Evolutionary conservation across 2,329 filamentous ascomycete species (phyloP).

Genomic region (Nannizzia gypsea): DNA sequence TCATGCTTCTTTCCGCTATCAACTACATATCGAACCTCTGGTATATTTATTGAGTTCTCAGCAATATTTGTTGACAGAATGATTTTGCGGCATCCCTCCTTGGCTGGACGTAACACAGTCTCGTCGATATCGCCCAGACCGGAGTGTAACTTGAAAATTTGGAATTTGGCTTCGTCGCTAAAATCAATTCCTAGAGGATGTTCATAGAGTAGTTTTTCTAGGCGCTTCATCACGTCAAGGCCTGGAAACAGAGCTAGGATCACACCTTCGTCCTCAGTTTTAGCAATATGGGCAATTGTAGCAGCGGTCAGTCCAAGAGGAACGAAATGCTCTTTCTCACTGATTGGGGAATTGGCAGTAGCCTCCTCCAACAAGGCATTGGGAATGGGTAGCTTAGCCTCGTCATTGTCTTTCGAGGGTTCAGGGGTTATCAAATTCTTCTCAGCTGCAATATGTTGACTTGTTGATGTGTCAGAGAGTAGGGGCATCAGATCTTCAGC

Average conservation of each 20-base stretch:
- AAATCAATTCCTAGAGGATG: conserved; percentile 31
- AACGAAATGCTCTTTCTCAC: conserved; percentile 23
- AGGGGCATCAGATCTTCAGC: conserved; percentile 16
- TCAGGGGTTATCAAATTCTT: background rate
- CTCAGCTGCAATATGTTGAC: conserved; percentile 16
- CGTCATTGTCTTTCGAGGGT: background rate
- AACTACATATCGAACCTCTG: conserved; percentile 41
- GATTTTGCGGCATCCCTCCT: conserved; percentile 34
- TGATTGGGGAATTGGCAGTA: background rate
- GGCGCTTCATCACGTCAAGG: conserved; percentile 28
- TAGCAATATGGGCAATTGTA: conserved; percentile 37
- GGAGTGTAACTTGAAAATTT: conserved; percentile 39
- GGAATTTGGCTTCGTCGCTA: conserved; percentile 28
- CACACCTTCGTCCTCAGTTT: conserved; percentile 33
- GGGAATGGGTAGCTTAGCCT: background rate
- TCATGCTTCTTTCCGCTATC: conserved; percentile 37
- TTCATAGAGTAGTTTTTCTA: conserved; percentile 22
- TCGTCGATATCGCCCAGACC: conserved; percentile 34
- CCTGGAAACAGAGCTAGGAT: conserved; percentile 42
- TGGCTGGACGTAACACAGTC: conserved; percentile 27
- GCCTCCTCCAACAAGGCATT: background rate
- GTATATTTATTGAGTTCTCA: conserved; percentile 42
- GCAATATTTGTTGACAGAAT: conserved; percentile 42
- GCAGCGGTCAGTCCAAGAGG: conserved; percentile 34
- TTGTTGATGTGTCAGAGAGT: conserved; percentile 17